These are phyloP conservation scores for Craspedostauros australis DNA, from an alignment of 108 stramenopile genomes.

Conservation along the genomic window DNA sequence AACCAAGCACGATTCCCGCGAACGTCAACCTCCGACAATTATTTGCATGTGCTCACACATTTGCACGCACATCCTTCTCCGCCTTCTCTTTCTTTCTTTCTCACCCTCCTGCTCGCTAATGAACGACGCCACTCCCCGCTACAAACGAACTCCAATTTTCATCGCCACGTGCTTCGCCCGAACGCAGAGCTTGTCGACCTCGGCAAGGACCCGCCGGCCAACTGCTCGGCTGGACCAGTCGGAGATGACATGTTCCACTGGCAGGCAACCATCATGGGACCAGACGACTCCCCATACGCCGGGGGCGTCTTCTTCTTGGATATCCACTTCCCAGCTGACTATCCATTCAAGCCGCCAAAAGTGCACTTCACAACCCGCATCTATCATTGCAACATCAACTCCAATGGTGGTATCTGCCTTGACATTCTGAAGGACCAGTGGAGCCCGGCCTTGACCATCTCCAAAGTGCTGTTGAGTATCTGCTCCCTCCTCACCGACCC, in stretches of 20 bases:
- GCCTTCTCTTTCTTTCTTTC: background rate
- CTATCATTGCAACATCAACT: constrained; percentile 99
- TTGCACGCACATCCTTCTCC: background rate
- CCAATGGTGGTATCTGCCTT: constrained; percentile 97
- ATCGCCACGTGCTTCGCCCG: background rate
- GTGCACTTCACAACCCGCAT: constrained; percentile 96
- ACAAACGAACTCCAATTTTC: background rate
- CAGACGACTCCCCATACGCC: constrained; percentile 93
- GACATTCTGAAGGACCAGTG: constrained; percentile 99
- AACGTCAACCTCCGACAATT: background rate
- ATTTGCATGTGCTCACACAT: background rate
- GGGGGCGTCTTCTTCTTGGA: constrained; percentile 97
- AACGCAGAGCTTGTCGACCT: constrained; percentile 97
- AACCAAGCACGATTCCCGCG: no score
- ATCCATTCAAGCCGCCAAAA: constrained; percentile 97
- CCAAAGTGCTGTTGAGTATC: constrained; percentile 98
- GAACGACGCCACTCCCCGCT: background rate
- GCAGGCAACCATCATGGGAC: constrained; percentile 98
- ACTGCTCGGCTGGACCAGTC: constrained; percentile 99
- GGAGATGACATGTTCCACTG: constrained; percentile 98
- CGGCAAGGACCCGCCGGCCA: constrained; percentile 98
- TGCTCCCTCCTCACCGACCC: constrained; percentile 97
- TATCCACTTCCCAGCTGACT: constrained; percentile 96
- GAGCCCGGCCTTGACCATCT: constrained; percentile 98
- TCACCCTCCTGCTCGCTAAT: background rate